Evolutionary conservation across 352 stramenopile species (phyloP).

Genomic region (Phytopythium vexans): DNA sequence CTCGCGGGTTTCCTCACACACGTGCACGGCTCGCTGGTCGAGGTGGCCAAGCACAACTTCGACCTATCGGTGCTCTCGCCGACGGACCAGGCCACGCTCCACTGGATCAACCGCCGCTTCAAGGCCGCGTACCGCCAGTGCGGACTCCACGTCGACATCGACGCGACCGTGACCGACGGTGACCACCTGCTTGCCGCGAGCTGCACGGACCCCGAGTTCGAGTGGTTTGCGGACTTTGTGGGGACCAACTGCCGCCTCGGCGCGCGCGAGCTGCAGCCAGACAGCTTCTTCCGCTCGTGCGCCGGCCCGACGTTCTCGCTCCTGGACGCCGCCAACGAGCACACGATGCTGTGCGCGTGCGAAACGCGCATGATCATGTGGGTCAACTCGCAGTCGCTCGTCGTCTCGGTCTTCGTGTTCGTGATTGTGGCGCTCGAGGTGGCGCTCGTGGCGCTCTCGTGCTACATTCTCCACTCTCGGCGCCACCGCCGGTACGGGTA

Average conservation of each 20-base stretch:
- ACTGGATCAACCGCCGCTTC: slow-evolving; percentile 78
- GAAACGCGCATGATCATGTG: slow-evolving; percentile 77
- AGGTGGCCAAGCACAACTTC: slow-evolving; percentile 66
- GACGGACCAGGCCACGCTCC: slow-evolving; percentile 60
- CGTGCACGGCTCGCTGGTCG: slow-evolving; percentile 68
- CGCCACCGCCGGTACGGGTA: slow-evolving; percentile 64
- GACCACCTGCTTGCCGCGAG: slow-evolving; percentile 37
- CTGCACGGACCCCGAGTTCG: slow-evolving; percentile 54
- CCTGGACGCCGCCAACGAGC: slow-evolving; percentile 61
- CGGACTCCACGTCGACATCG: slow-evolving; percentile 61
- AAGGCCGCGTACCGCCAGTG: slow-evolving; percentile 73
- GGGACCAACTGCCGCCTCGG: slow-evolving; percentile 70
- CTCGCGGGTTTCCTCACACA: slow-evolving; percentile 80
- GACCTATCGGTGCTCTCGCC: slow-evolving; percentile 51
- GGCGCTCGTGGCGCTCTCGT: slow-evolving; percentile 71
- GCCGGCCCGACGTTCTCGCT: slow-evolving; percentile 60
- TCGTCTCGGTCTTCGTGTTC: slow-evolving; percentile 77
- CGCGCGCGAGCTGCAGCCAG: slow-evolving; percentile 39
- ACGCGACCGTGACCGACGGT: slow-evolving; percentile 30
- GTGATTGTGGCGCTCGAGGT: slow-evolving; percentile 81
- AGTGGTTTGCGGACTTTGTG: slow-evolving; percentile 74
- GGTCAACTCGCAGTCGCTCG: slow-evolving; percentile 76
- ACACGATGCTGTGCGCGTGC: slow-evolving; percentile 81
- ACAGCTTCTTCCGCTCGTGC: slow-evolving; percentile 70
- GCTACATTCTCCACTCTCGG: slow-evolving; percentile 80